Evolutionary conservation across 345 rosid species (phyloP).

Genomic region (Boechera divaricarpa): DNA sequence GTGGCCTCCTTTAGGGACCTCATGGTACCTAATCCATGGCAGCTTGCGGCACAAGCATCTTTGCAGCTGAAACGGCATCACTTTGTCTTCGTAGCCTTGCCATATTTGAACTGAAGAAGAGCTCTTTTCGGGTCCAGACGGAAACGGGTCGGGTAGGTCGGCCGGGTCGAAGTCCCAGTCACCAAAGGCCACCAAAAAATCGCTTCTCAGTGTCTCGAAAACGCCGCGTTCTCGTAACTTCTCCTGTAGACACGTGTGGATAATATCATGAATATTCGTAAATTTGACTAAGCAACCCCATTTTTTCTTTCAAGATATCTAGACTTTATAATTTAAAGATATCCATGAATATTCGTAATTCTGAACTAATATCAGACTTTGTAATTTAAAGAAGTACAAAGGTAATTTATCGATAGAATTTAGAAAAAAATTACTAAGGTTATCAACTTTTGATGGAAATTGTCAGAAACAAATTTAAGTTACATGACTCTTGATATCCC

Average conservation of each 20-base stretch:
- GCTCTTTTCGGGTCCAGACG: constrained; percentile 29
- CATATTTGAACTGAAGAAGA: constrained; percentile 69
- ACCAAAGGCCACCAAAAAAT: constrained; percentile 65
- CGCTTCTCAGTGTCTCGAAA: constrained; percentile 64
- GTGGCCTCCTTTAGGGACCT: constrained; percentile 88
- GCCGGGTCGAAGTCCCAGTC: constrained; percentile 90
- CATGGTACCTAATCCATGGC: constrained; percentile 88
- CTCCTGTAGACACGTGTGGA: constrained; percentile 51
- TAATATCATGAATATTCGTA: neutral
- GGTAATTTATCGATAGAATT: too few species aligned
- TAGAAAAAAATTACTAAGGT: neutral
- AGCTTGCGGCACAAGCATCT: constrained; percentile 62
- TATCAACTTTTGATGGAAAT: neutral
- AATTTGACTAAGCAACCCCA: neutral
- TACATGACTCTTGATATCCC: neutral
- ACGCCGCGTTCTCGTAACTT: constrained; percentile 55
- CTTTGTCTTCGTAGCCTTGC: constrained; percentile 90
- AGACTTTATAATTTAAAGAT: neutral
- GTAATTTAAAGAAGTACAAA: too few species aligned
- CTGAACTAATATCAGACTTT: too few species aligned
- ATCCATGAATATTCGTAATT: too few species aligned
- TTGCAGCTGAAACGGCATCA: constrained; percentile 79
- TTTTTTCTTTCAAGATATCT: neutral
- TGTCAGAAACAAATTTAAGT: neutral
- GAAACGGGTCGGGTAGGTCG: constrained; percentile 59